phyloP scores from a whole-genome alignment of 768 basidiomycete genomes.

The Mycena leptocephala region DNA sequence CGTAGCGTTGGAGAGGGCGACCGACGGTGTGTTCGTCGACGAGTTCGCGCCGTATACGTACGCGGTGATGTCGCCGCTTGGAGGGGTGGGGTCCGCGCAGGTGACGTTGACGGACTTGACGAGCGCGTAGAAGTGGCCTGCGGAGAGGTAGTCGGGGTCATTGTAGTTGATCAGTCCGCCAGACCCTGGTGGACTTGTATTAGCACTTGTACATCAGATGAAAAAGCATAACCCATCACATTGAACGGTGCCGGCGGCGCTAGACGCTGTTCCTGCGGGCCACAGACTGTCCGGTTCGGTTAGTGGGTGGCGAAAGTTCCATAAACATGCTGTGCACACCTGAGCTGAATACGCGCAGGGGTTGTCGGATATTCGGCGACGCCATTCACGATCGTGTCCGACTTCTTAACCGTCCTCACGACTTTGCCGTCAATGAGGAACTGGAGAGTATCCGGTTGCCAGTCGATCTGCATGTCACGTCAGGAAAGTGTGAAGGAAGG shows the following conservation, averaged over 20 bases:
- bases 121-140: conserved; percentile 82
- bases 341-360: conserved; percentile 86
- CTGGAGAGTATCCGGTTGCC: conserved; percentile 78
- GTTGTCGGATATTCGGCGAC: conserved; percentile 81
- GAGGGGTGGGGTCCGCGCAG: conserved; percentile 68
- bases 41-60: conserved; percentile 77
- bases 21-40: conserved; percentile 65
- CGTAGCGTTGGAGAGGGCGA: conserved; percentile 73
- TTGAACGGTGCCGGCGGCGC: conserved; percentile 77
- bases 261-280: conserved; percentile 82
- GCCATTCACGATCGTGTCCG: conserved; percentile 72
- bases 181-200: conserved; percentile 14
- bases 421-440: conserved; percentile 81
- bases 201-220: background rate
- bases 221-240: conserved; percentile 57
- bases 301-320: background rate
- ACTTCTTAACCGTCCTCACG: conserved; percentile 78
- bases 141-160: conserved; percentile 82
- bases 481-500: background rate
- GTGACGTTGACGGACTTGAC: conserved; percentile 75
- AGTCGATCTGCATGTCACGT: conserved; percentile 74
- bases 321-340: conserved; percentile 56
- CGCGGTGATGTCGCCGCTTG: conserved; percentile 67
- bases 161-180: conserved; percentile 83
- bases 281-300: conserved; percentile 67